phyloP scores from a whole-genome alignment of 192 early-diverging fungal species.

The Coemansia sp. region DNA sequence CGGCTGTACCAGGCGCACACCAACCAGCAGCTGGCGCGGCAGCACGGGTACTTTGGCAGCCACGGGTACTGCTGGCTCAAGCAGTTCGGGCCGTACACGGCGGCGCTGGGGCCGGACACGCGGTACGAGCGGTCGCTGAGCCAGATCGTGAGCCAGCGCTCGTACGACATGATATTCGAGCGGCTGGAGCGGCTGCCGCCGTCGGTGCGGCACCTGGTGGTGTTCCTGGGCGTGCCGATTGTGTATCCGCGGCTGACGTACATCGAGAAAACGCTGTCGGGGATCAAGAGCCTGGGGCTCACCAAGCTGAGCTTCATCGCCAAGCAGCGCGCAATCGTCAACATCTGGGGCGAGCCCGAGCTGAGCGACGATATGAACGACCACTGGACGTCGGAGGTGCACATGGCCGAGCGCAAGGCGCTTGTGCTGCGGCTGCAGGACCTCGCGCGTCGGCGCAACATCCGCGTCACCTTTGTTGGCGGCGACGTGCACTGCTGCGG shows the following conservation, averaged over 20 bases:
- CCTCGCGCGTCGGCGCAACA: constrained; percentile 57
- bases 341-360: constrained; percentile 80
- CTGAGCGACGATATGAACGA: constrained; percentile 86
- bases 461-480: constrained; percentile 78
- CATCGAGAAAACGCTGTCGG: constrained; percentile 67
- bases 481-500: constrained; percentile 81
- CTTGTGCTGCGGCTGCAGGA: constrained; percentile 67
- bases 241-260: constrained; percentile 73
- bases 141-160: constrained; percentile 60
- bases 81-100: constrained; percentile 66
- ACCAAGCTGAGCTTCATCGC: constrained; percentile 57
- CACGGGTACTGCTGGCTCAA: constrained; percentile 64
- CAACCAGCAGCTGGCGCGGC: constrained; percentile 57
- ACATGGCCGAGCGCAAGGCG: constrained; percentile 67
- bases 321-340: constrained; percentile 59
- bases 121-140: constrained; percentile 70
- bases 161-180: constrained; percentile 64
- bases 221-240: constrained; percentile 72
- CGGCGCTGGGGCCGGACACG: constrained; percentile 68
- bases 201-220: constrained; percentile 65
- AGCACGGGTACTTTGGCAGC: constrained; percentile 60
- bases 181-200: constrained; percentile 48
- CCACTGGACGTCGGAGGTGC: constrained; percentile 68
- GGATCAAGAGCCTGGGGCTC: constrained; percentile 57
- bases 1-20: constrained; percentile 84